Evolutionary conservation across 768 basidiomycete species (phyloP).

Genomic region (Leucosporidium creatinivorum): DNA sequence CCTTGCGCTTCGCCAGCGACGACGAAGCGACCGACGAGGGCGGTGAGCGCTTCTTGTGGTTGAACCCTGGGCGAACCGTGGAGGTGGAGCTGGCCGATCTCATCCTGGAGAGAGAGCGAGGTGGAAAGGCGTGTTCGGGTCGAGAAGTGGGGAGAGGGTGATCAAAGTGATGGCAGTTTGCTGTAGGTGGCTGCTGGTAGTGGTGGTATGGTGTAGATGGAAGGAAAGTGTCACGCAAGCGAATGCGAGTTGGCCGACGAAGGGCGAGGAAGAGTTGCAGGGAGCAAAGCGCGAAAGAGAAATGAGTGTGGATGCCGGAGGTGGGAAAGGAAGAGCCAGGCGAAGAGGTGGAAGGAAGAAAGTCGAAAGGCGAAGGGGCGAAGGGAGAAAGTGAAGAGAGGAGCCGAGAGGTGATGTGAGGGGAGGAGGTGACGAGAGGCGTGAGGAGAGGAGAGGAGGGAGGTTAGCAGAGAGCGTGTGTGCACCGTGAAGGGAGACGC

Average conservation of each 20-base stretch:
- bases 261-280: conserved; percentile 33
- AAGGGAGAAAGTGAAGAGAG: neutral
- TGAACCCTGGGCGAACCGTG: conserved; percentile 43
- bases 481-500: no score
- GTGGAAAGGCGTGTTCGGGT: neutral
- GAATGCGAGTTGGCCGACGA: conserved; percentile 34
- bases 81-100: conserved; percentile 17
- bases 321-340: conserved; percentile 39
- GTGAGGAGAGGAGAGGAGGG: neutral
- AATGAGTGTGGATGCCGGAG: conserved; percentile 20
- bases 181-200: conserved; percentile 44
- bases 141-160: conserved; percentile 31
- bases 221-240: neutral
- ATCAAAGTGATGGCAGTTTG: conserved; percentile 43
- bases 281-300: conserved; percentile 37
- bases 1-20: conserved; percentile 15
- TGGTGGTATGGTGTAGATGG: conserved; percentile 22
- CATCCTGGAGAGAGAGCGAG: conserved; percentile 37
- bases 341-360: conserved; percentile 7
- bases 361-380: neutral
- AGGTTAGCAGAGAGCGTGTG: no score
- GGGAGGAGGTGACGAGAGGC: neutral
- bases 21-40: conserved; percentile 10
- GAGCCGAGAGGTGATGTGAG: neutral
- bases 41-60: conserved; percentile 55